Evolutionary conservation across 2,329 filamentous ascomycete genomes (phyloP).

Genomic region (Aspergillus udagawae): DNA sequence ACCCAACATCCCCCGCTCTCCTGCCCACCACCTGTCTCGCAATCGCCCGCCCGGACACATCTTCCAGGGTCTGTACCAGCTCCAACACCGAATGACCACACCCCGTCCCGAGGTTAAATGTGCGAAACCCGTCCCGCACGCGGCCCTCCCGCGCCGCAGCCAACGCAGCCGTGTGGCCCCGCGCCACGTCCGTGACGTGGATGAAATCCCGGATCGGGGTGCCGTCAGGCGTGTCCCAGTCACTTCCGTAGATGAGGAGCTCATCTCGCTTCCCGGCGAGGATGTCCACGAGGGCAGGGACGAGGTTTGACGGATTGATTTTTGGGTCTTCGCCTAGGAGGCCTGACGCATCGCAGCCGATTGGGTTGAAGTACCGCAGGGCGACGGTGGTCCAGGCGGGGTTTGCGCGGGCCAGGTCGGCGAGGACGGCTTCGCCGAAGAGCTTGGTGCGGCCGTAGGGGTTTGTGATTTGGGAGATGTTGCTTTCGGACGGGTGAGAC

Average conservation of each 20-base stretch:
- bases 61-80: constrained; percentile 36
- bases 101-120: constrained; percentile 40
- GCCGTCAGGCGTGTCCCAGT: constrained; percentile 63
- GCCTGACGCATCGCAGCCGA: constrained; percentile 62
- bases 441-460: constrained; percentile 65
- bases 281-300: constrained; percentile 61
- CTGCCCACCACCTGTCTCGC: constrained; percentile 29
- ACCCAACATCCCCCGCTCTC: constrained; percentile 37
- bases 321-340: constrained; percentile 62
- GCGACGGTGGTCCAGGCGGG: constrained; percentile 60
- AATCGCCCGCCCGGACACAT: constrained; percentile 31
- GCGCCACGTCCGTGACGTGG: constrained; percentile 62
- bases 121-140: constrained; percentile 38
- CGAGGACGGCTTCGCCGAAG: constrained; percentile 64
- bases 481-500: constrained; percentile 41
- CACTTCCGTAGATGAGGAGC: constrained; percentile 59
- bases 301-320: constrained; percentile 59
- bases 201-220: constrained; percentile 66
- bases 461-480: constrained; percentile 51
- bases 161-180: constrained; percentile 60
- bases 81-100: constrained; percentile 37
- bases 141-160: constrained; percentile 32
- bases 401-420: constrained; percentile 58
- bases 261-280: constrained; percentile 52
- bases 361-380: constrained; percentile 65